phyloP scores from a whole-genome alignment of 1,284 basidiomycete species.

The Sanghuangporus weigelae region DNA sequence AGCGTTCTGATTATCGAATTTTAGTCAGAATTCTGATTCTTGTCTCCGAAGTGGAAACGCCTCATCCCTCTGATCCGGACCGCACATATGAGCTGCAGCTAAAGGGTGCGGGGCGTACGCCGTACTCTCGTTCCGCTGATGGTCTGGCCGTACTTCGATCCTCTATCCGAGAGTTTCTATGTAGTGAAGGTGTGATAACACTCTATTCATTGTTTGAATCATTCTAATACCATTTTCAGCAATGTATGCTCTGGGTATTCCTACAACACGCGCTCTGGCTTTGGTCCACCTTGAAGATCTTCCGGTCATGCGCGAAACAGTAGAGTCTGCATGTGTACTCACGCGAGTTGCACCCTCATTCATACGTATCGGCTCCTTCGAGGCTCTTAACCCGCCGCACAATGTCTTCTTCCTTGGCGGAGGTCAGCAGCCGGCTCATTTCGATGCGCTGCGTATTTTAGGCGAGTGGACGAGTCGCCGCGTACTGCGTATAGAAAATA shows the following conservation, averaged over 20 bases:
- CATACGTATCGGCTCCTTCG: conserved; percentile 88
- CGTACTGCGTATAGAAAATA: conserved; percentile 46
- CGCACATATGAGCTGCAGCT: conserved; percentile 82
- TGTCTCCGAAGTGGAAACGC: conserved; percentile 61
- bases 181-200: conserved; percentile 65
- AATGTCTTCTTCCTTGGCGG: conserved; percentile 67
- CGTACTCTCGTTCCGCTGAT: conserved; percentile 88
- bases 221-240: conserved; percentile 41
- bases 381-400: conserved; percentile 75
- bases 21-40: not conserved
- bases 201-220: not conserved
- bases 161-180: conserved; percentile 88
- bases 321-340: conserved; percentile 76
- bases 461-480: conserved; percentile 64
- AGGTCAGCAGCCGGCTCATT: conserved; percentile 69
- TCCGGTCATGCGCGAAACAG: conserved; percentile 73
- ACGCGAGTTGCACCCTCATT: conserved; percentile 88
- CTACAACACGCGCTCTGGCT: conserved; percentile 85
- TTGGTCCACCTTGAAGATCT: conserved; percentile 75
- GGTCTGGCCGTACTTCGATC: conserved; percentile 90
- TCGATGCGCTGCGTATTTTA: conserved; percentile 67
- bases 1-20: conserved; percentile 24
- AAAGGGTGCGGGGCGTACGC: conserved; percentile 92
- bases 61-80: conserved; percentile 53
- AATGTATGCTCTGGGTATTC: conserved; percentile 82